Conservation (phyloP, 2,329 filamentous ascomycete genomes). For the Torrubiella hemipterigena region DNA sequence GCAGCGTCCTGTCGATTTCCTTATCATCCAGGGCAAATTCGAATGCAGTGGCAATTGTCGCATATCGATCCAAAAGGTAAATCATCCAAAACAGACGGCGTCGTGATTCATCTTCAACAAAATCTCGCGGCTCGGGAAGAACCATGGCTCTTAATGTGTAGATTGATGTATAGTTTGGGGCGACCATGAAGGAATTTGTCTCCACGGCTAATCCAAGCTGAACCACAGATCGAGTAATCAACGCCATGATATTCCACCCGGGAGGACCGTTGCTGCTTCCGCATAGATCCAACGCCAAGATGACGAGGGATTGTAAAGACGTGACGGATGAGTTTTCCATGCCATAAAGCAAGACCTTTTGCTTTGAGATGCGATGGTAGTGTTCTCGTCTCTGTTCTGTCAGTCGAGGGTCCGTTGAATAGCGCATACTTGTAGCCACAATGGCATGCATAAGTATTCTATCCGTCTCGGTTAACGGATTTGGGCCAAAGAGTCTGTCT, state of each 20-base stretch:
- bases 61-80: constrained; percentile 80
- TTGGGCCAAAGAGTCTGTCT: constrained; percentile 68
- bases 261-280: constrained; percentile 83
- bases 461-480: constrained; percentile 68
- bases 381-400: constrained; percentile 60
- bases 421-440: constrained; percentile 76
- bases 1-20: constrained; percentile 77
- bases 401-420: constrained; percentile 64
- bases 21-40: constrained; percentile 83
- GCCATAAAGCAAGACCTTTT: constrained; percentile 76
- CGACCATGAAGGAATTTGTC: constrained; percentile 64
- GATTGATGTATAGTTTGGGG: constrained; percentile 72
- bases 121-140: constrained; percentile 69
- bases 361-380: constrained; percentile 73
- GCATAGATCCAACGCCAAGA: constrained; percentile 72
- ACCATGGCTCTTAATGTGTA: constrained; percentile 81
- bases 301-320: constrained; percentile 75
- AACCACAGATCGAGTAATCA: constrained; percentile 81
- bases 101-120: constrained; percentile 80
- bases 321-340: constrained; percentile 85
- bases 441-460: constrained; percentile 77
- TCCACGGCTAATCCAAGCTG: constrained; percentile 80
- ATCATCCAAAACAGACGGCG: constrained; percentile 89
- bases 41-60: constrained; percentile 82
- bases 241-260: constrained; percentile 81